Evolutionary conservation across 768 basidiomycete species (phyloP).

Genomic region (Tricholoma bakamatsutake): DNA sequence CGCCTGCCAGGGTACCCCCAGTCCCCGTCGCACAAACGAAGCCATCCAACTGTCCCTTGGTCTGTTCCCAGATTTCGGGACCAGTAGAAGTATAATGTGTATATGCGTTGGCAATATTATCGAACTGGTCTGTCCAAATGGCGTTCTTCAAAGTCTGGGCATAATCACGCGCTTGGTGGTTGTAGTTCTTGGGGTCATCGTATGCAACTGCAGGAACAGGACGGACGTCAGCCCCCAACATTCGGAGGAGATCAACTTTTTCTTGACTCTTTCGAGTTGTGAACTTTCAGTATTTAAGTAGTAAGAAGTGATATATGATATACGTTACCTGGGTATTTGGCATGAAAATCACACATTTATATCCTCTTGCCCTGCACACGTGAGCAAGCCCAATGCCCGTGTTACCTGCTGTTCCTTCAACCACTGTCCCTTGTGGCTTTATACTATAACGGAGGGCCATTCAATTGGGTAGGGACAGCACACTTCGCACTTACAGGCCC

Average conservation of each 20-base stretch:
- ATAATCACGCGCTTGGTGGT: constrained; percentile 92
- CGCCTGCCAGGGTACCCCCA: constrained; percentile 91
- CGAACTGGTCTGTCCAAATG: constrained; percentile 98
- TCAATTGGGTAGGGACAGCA: not conserved
- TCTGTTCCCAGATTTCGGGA: constrained; percentile 96
- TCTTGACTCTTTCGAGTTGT: constrained; percentile 76
- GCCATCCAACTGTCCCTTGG: constrained; percentile 70
- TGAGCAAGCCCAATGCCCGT: constrained; percentile 96
- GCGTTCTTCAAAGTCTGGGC: constrained; percentile 72
- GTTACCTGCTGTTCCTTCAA: constrained; percentile 98
- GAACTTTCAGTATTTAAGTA: not conserved
- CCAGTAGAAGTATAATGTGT: constrained; percentile 90
- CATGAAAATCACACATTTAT: constrained; percentile 99
- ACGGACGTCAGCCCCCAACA: constrained; percentile 96
- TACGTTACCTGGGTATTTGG: constrained; percentile 75
- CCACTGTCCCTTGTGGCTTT: constrained; percentile 90
- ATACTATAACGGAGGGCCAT: constrained; percentile 38
- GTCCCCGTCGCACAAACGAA: constrained; percentile 96
- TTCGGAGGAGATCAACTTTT: constrained; percentile 94
- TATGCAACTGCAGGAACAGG: constrained; percentile 96
- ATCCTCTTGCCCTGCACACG: constrained; percentile 88
- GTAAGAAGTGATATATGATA: not conserved
- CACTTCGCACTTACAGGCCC: constrained; percentile 52
- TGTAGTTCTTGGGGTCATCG: constrained; percentile 94
- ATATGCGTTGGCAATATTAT: constrained; percentile 87